Evolutionary conservation across 2,329 filamentous ascomycete genomes (phyloP).

Genomic region (Didymosphaeria variabile): DNA sequence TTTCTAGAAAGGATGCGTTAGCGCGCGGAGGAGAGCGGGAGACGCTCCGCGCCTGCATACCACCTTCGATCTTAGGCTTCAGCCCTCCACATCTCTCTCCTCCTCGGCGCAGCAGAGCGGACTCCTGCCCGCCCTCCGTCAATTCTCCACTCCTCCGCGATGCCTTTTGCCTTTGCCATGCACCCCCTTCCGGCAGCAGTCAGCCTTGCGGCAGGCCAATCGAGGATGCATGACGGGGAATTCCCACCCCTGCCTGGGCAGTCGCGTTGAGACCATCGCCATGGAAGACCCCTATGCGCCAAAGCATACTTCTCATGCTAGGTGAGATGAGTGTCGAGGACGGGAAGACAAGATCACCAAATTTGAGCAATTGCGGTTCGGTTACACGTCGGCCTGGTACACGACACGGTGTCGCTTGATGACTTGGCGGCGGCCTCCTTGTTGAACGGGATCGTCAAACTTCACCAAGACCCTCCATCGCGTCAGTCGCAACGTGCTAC

Average conservation of each 20-base stretch:
- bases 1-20: constrained; percentile 13
- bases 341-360: not conserved
- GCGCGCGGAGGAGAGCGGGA: constrained; percentile 11
- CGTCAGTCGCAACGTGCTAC: not conserved
- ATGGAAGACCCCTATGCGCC: not conserved
- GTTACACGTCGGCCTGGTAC: not conserved
- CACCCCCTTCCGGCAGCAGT: not conserved
- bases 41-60: constrained; percentile 19
- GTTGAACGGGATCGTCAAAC: not conserved
- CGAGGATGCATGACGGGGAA: not conserved
- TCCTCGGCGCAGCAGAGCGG: not conserved
- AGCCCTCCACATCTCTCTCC: not conserved
- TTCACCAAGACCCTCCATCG: not conserved
- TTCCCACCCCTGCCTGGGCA: too few relatives aligned
- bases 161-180: not conserved
- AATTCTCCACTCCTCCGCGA: not conserved
- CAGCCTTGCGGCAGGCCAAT: not conserved
- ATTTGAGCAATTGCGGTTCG: not conserved
- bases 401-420: not conserved
- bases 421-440: not conserved
- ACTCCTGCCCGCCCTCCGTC: constrained; percentile 15
- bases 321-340: not conserved
- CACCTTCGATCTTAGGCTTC: not conserved
- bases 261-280: too few relatives aligned
- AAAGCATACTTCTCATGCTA: not conserved